phyloP scores from a whole-genome alignment of 768 basidiomycete genomes.

The Chalciporus piperatus region DNA sequence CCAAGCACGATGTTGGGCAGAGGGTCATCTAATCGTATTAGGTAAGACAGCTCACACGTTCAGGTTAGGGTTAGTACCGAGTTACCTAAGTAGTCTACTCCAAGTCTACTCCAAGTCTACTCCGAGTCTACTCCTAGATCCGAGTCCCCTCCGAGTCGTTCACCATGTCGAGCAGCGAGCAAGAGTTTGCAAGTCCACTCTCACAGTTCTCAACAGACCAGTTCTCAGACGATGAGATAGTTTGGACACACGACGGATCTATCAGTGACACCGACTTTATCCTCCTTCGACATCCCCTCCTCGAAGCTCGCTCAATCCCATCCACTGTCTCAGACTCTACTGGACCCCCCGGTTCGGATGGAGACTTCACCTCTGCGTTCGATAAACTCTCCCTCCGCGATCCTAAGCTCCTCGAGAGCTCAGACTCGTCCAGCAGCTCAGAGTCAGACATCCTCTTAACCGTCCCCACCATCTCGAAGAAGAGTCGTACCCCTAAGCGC shows the following conservation, averaged over 20 bases:
- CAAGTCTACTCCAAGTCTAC: no score
- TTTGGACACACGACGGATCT: conserved; percentile 14
- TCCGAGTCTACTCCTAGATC: no score
- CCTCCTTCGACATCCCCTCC: conserved; percentile 20
- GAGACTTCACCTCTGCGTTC: conserved; percentile 10
- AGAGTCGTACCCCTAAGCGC: neutral
- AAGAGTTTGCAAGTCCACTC: conserved; percentile 7
- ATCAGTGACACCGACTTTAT: conserved; percentile 23
- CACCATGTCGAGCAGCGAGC: conserved; percentile 13
- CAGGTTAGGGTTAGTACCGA: neutral
- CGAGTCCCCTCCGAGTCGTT: neutral
- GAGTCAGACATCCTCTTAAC: conserved; percentile 11
- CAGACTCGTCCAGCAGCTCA: neutral
- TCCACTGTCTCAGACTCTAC: conserved; percentile 9
- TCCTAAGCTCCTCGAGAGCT: neutral
- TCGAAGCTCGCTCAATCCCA: conserved; percentile 12
- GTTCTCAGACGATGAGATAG: conserved; percentile 19
- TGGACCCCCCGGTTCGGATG: conserved; percentile 7
- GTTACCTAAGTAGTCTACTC: no score
- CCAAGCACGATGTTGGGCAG: conserved; percentile 31
- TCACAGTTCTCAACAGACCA: conserved; percentile 15
- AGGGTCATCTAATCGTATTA: conserved; percentile 39
- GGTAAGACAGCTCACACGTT: conserved; percentile 28
- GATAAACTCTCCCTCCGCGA: conserved; percentile 19
- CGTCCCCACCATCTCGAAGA: neutral